phyloP scores from a whole-genome alignment of 768 basidiomycete genomes.

The Boletus rex-veris region DNA sequence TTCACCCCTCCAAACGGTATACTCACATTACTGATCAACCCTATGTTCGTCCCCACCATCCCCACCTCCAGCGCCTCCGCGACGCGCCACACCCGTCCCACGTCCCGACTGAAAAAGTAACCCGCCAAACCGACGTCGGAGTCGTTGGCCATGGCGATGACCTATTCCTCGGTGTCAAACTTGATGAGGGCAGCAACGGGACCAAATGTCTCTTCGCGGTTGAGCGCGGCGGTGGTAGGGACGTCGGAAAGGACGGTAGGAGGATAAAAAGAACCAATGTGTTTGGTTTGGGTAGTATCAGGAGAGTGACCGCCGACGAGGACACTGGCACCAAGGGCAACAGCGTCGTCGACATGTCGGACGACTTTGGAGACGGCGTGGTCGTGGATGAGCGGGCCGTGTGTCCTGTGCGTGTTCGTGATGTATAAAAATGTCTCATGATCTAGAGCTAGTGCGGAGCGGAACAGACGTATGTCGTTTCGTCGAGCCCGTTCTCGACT shows the following conservation, averaged over 20 bases:
- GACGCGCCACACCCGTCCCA: conserved; percentile 90
- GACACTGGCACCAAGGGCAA: conserved; percentile 79
- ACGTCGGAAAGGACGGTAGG: conserved; percentile 92
- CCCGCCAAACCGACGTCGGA: conserved; percentile 86
- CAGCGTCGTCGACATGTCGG: conserved; percentile 84
- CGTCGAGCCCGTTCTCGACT: conserved; percentile 83
- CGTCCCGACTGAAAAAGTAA: conserved; percentile 87
- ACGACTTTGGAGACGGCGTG: conserved; percentile 84
- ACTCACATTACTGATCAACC: conserved; percentile 68
- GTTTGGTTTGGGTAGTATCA: conserved; percentile 31
- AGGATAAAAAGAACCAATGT: conserved; percentile 62
- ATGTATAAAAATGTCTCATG: not conserved
- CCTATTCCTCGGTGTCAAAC: conserved; percentile 94
- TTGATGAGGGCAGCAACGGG: conserved; percentile 83
- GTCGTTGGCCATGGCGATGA: conserved; percentile 79
- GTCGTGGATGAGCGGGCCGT: conserved; percentile 90
- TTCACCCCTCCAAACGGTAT: conserved; percentile 92
- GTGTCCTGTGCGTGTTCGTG: conserved; percentile 53
- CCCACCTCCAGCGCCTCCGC: conserved; percentile 94
- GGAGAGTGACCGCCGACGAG: conserved; percentile 80
- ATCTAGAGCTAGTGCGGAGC: not conserved
- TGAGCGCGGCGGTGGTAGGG: conserved; percentile 57
- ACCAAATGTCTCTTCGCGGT: conserved; percentile 92
- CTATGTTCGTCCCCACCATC: conserved; percentile 85
- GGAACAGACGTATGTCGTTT: conserved; percentile 54